phyloP scores from a whole-genome alignment of 495 filamentous ascomycete species.

The Filosporella fistucella region DNA sequence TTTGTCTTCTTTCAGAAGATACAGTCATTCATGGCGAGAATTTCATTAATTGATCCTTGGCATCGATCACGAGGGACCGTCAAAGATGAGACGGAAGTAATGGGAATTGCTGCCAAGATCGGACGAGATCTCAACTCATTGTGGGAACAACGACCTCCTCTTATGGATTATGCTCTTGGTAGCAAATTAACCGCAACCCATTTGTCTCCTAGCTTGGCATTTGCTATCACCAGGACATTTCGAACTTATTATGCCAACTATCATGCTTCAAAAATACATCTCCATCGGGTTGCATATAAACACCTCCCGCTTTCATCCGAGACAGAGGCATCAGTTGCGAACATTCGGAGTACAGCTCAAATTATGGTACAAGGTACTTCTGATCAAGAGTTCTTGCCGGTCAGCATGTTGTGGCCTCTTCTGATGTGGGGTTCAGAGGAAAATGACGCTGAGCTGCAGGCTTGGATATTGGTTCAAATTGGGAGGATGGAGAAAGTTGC shows the following conservation, averaged over 20 bases:
- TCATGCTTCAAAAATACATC: slow-evolving; percentile 35
- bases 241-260: slow-evolving; percentile 37
- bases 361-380: slow-evolving; percentile 24
- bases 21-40: slow-evolving; percentile 31
- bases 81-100: slow-evolving; percentile 34
- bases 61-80: slow-evolving; percentile 33
- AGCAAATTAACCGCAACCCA: slow-evolving; percentile 33
- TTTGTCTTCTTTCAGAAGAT: slow-evolving; percentile 34
- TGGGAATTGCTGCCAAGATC: slow-evolving; percentile 31
- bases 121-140: slow-evolving; percentile 32
- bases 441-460: slow-evolving; percentile 29
- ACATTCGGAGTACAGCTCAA: slow-evolving; percentile 30
- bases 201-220: slow-evolving; percentile 31
- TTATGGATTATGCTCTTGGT: slow-evolving; percentile 37
- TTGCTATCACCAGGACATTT: slow-evolving; percentile 33
- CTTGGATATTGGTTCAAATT: slow-evolving; percentile 35
- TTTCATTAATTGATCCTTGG: slow-evolving; percentile 31
- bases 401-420: slow-evolving; percentile 38
- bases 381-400: slow-evolving; percentile 29
- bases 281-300: slow-evolving; percentile 40
- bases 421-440: slow-evolving; percentile 40
- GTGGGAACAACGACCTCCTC: slow-evolving; percentile 31
- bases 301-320: slow-evolving; percentile 32
- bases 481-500: slow-evolving; percentile 34
- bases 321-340: slow-evolving; percentile 27